phyloP scores from a whole-genome alignment of 768 basidiomycete genomes.

The Chalciporus piperatus region DNA sequence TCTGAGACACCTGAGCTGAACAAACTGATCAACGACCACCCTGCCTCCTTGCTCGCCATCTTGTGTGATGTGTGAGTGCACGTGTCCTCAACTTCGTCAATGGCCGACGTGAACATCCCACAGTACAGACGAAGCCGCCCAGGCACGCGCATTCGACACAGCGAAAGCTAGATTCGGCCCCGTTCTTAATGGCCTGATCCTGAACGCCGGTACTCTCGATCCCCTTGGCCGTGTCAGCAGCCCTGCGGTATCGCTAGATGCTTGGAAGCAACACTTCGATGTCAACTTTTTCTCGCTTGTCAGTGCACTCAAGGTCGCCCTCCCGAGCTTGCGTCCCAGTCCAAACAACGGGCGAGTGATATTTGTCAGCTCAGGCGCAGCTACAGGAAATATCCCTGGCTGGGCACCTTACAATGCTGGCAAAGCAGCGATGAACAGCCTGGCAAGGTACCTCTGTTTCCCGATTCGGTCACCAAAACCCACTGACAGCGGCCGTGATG shows the following conservation, averaged over 20 bases:
- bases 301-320: conserved; percentile 58
- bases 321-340: conserved; percentile 69
- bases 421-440: conserved; percentile 88
- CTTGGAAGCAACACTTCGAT: conserved; percentile 75
- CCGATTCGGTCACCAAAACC: not conserved
- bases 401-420: conserved; percentile 84
- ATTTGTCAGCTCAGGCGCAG: conserved; percentile 85
- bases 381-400: conserved; percentile 58
- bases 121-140: conserved; percentile 58
- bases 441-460: conserved; percentile 55
- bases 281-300: conserved; percentile 88
- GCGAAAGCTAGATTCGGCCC: conserved; percentile 54
- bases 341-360: conserved; percentile 62
- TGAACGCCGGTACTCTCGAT: conserved; percentile 82
- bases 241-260: conserved; percentile 44
- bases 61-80: conserved; percentile 74
- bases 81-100: not conserved
- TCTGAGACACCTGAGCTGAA: conserved; percentile 62
- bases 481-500: conserved; percentile 4
- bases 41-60: conserved; percentile 46
- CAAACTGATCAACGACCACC: conserved; percentile 42
- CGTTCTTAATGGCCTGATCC: conserved; percentile 68
- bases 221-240: conserved; percentile 63
- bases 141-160: conserved; percentile 53
- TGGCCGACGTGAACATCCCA: not conserved